Evolutionary conservation across 2,329 filamentous ascomycete species (phyloP).

Genomic region (Beauveria scarabaeidicola): DNA sequence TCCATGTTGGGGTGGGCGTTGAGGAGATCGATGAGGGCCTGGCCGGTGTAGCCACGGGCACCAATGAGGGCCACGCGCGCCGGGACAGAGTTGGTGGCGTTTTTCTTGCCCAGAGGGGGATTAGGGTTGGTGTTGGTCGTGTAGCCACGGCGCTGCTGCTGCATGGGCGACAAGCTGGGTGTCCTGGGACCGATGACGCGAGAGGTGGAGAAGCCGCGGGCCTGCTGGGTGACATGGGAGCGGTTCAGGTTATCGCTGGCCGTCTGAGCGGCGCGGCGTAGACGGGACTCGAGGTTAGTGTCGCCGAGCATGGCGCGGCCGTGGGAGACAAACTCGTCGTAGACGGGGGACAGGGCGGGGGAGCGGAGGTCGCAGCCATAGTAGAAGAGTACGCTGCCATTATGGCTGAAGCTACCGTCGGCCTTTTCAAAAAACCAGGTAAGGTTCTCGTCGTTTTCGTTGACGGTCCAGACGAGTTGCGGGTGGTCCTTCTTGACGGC

Average conservation of each 20-base stretch:
- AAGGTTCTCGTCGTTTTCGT: slow-evolving; percentile 89
- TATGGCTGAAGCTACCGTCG: slow-evolving; percentile 78
- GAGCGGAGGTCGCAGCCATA: slow-evolving; percentile 78
- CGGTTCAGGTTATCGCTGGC: slow-evolving; percentile 45
- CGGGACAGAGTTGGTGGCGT: slow-evolving; percentile 70
- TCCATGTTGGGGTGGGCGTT: slow-evolving; percentile 87
- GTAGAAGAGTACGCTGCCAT: slow-evolving; percentile 92
- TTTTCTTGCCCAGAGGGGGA: slow-evolving; percentile 81
- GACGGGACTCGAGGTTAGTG: slow-evolving; percentile 77
- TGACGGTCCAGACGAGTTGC: slow-evolving; percentile 92
- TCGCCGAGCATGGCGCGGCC: slow-evolving; percentile 83
- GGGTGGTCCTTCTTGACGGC: slow-evolving; percentile 90
- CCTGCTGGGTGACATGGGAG: slow-evolving; percentile 18
- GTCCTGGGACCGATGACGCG: slow-evolving; percentile 3
- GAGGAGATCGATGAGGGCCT: slow-evolving; percentile 78
- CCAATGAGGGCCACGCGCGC: slow-evolving; percentile 82
- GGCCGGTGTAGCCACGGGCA: slow-evolving; percentile 87
- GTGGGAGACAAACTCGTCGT: slow-evolving; percentile 76
- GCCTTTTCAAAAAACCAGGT: slow-evolving; percentile 98
- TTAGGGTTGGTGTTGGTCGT: slow-evolving; percentile 48
- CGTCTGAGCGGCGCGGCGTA: slow-evolving; percentile 67
- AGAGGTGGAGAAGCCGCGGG: slow-evolving; percentile 13
- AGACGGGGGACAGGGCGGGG: slow-evolving; percentile 66
- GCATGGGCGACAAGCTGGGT: slow-evolving; percentile 1
- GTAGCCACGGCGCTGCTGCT: slow-evolving; percentile 15